These are phyloP conservation scores for Botrytis elliptica DNA, from an alignment of 2,329 filamentous ascomycete species.

Conservation along the genomic window DNA sequence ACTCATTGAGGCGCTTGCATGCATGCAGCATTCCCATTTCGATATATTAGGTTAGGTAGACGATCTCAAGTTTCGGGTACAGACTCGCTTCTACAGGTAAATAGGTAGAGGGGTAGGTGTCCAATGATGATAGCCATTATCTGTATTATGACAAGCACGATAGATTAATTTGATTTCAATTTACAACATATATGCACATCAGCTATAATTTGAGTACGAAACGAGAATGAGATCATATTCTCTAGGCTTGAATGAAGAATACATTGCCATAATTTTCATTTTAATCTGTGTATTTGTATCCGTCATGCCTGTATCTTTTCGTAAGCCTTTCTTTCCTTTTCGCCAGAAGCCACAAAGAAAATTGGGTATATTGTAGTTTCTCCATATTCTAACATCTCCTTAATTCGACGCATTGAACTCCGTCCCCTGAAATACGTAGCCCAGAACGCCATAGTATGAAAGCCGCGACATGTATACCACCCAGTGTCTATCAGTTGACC, in stretches of 20 bases:
- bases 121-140: neutral
- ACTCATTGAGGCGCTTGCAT: neutral
- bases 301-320: neutral
- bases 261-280: neutral
- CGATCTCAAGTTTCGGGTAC: neutral
- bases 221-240: neutral
- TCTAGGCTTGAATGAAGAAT: neutral
- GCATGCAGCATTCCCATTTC: neutral
- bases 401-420: neutral
- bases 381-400: neutral
- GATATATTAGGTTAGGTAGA: neutral
- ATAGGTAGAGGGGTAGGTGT: neutral
- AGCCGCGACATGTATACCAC: neutral
- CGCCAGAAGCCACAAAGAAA: neutral
- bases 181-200: neutral
- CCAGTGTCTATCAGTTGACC: neutral
- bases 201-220: neutral
- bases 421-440: neutral
- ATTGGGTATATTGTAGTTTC: neutral
- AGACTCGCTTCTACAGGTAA: neutral
- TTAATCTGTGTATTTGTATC: too few species aligned
- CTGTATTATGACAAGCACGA: neutral
- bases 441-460: neutral
- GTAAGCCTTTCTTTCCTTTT: too few species aligned
- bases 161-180: neutral